Evolutionary conservation across 2,329 filamentous ascomycete genomes (phyloP), one percentile per base, ranked within the genome.

Genomic region (Aspergillus fumigatiaffinis): DNA sequence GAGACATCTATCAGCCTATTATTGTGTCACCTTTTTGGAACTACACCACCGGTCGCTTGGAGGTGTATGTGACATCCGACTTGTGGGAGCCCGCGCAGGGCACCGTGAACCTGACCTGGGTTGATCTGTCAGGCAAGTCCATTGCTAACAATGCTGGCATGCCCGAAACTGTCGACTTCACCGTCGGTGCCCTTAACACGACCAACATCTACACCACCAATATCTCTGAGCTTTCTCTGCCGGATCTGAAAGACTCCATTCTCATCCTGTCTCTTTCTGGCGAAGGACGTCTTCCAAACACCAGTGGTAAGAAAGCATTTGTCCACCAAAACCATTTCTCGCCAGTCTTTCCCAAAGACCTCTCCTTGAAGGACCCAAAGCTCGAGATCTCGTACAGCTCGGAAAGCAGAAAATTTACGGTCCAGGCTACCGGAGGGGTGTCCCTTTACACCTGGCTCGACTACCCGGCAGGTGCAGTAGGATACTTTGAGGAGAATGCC

Each of bases 21-120:
- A 84, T 87, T 56, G 76, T 86, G n/a, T 79, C 83, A 1, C 80
- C 83, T 0, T 82, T 82, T 60, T 84, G 77, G 72, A 80, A 86
- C 60, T 68, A 74, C 21, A 76, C 75, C 0, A 82, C 78, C 0
- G 80, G 80, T 0, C 67, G 78, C 21, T 69, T 87, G 17, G 75
- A 79, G 4, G 71, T 84, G 1, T 86, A 82, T 63, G 82, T 82
- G 1, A 83, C 80, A 0, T 84, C 81, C 2, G 84, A 86, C 68
- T 73, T 86, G 1, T 86, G 84, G 84, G 69, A 76, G 2, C 59
- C 76, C 1, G 76, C 77, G 0, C 66, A 57, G 4, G 83, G 83
- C 0, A 77, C 62, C 0, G 79, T 80, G 3, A 77, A 70, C 3
- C 63, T 85, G 32, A 74, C 72, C 3, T 87, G 84, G 83, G 74